Evolutionary conservation across 2,329 filamentous ascomycete species (phyloP).

Genomic region (Fusarium sp.): DNA sequence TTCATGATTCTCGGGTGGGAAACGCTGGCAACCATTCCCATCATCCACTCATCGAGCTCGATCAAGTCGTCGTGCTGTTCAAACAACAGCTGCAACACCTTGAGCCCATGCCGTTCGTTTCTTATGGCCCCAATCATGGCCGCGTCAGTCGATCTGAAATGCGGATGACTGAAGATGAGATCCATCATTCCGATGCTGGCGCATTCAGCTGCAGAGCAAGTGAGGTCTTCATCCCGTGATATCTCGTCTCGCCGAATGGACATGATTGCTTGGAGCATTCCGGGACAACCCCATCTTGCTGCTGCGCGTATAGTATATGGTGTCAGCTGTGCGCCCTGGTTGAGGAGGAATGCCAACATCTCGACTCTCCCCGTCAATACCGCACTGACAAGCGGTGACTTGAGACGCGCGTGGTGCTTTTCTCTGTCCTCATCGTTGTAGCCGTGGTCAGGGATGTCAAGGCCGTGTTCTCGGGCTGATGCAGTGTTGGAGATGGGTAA

Average conservation of each 20-base stretch:
- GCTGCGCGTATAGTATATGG: constrained; percentile 25
- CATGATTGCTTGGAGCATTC: constrained; percentile 26
- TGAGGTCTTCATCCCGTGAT: constrained; percentile 23
- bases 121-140: constrained; percentile 22
- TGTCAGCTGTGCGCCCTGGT: constrained; percentile 14
- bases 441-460: constrained; percentile 18
- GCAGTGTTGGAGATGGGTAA: neutral
- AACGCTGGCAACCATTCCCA: constrained; percentile 21
- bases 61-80: constrained; percentile 11
- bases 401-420: constrained; percentile 24
- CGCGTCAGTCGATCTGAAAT: constrained; percentile 23
- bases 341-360: constrained; percentile 28
- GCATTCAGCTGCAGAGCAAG: constrained; percentile 22
- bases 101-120: constrained; percentile 17
- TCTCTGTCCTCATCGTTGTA: constrained; percentile 26
- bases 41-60: constrained; percentile 25
- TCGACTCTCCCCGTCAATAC: constrained; percentile 25
- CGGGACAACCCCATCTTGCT: constrained; percentile 17
- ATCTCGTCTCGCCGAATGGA: constrained; percentile 19
- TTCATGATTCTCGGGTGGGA: constrained; percentile 24
- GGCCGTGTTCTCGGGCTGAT: constrained; percentile 1
- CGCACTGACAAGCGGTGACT: constrained; percentile 22
- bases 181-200: constrained; percentile 17
- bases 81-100: constrained; percentile 13
- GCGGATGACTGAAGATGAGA: constrained; percentile 12